Percentiles rank a stretch among this genome's conserved stretches.
Conservation (phyloP, 2,329 filamentous ascomycete genomes). For the Ophiostoma angusticollis region DNA sequence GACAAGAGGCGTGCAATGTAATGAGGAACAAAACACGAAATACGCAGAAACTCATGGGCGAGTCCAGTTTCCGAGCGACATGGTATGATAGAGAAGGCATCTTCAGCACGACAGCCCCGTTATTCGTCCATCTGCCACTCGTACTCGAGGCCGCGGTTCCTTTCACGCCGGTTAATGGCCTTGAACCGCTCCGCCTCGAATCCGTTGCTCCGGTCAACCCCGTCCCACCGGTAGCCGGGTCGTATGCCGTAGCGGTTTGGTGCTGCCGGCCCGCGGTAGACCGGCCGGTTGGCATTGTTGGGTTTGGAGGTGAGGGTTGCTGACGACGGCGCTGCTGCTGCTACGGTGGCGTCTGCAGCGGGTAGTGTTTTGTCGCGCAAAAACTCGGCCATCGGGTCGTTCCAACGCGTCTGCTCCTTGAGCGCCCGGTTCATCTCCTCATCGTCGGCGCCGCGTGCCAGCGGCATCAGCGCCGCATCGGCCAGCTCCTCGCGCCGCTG, state of each 20-base stretch:
- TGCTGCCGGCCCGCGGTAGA: slow-evolving; percentile 67
- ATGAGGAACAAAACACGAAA: too few species aligned
- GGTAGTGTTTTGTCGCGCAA: slow-evolving; percentile 32
- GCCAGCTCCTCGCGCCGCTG: slow-evolving; percentile 54
- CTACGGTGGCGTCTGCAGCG: slow-evolving; percentile 21
- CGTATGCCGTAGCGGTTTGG: slow-evolving; percentile 91
- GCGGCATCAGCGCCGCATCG: slow-evolving; percentile 69
- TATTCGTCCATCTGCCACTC: slow-evolving; percentile 81
- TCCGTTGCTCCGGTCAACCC: slow-evolving; percentile 84
- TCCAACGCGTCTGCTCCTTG: slow-evolving; percentile 69
- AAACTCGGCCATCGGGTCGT: slow-evolving; percentile 83
- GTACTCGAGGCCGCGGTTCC: slow-evolving; percentile 72
- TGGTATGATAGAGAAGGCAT: not conserved
- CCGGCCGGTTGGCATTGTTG: slow-evolving; percentile 35
- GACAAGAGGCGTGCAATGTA: too few species aligned
- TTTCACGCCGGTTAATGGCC: slow-evolving; percentile 63
- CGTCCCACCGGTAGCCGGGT: slow-evolving; percentile 92
- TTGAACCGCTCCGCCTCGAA: slow-evolving; percentile 92
- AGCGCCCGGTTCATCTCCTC: slow-evolving; percentile 73
- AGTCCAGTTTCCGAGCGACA: too few species aligned
- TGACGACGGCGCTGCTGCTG: not conserved
- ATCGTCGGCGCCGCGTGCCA: slow-evolving; percentile 76
- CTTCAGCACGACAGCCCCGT: not conserved
- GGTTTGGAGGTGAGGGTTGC: too few species aligned
- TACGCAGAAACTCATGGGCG: not conserved